Evolutionary conservation across 768 basidiomycete species (phyloP).

Genomic region (Lactarius indigo): DNA sequence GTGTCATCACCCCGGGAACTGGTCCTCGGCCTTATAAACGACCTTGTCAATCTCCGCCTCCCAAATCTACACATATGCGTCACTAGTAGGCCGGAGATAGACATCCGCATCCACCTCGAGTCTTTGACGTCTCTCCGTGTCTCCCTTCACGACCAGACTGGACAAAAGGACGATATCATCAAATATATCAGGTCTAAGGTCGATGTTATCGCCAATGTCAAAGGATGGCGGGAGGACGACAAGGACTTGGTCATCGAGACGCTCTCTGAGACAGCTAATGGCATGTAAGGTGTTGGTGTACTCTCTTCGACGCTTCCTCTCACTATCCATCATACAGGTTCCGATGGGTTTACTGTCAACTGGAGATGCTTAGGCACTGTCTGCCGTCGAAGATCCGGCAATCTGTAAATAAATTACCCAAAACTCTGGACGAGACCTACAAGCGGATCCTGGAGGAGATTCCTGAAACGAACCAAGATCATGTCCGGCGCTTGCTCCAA

Average conservation of each 20-base stretch:
- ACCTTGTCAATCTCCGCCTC: neutral
- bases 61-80: neutral
- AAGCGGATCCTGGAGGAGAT: neutral
- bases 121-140: neutral
- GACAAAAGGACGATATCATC: neutral
- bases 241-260: neutral
- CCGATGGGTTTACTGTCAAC: neutral
- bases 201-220: neutral
- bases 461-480: neutral
- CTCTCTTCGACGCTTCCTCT: neutral
- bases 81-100: neutral
- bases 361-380: neutral
- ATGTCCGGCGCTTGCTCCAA: neutral
- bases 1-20: neutral
- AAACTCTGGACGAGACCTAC: neutral
- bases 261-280: neutral
- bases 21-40: neutral
- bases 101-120: neutral
- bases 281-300: neutral
- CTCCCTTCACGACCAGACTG: neutral
- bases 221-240: neutral
- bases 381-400: neutral
- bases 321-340: neutral
- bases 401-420: neutral
- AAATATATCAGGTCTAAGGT: neutral